Evolutionary conservation across 1,284 basidiomycete genomes (phyloP).

Genomic region (Taiwanofungus camphoratus): DNA sequence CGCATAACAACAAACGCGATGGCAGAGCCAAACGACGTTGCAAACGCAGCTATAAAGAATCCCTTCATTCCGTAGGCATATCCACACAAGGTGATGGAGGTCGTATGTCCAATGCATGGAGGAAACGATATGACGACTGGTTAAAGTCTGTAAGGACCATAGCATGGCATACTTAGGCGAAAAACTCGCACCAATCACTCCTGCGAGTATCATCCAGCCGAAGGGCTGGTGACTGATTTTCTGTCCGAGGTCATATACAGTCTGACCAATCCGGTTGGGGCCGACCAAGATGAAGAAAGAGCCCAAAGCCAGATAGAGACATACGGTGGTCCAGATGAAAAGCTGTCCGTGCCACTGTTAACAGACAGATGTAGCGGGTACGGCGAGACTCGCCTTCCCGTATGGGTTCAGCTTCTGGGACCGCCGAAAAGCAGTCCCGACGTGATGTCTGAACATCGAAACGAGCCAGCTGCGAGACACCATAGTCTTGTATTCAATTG

Average conservation of each 20-base stretch:
- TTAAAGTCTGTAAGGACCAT: neutral
- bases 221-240: slow-evolving; percentile 50
- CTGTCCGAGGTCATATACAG: slow-evolving; percentile 63
- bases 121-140: slow-evolving; percentile 69
- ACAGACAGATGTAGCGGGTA: neutral
- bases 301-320: slow-evolving; percentile 41
- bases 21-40: slow-evolving; percentile 62
- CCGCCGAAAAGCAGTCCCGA: slow-evolving; percentile 27
- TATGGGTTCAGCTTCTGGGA: slow-evolving; percentile 42
- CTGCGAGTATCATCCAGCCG: slow-evolving; percentile 57
- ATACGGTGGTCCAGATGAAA: slow-evolving; percentile 37
- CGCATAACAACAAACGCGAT: slow-evolving; percentile 61
- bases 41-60: slow-evolving; percentile 57
- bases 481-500: neutral
- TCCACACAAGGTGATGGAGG: slow-evolving; percentile 60
- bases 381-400: slow-evolving; percentile 39
- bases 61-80: slow-evolving; percentile 80
- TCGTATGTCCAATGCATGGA: slow-evolving; percentile 74
- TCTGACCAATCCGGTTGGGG: slow-evolving; percentile 62
- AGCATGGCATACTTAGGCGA: slow-evolving; percentile 1
- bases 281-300: slow-evolving; percentile 48
- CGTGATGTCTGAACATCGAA: slow-evolving; percentile 27
- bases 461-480: slow-evolving; percentile 5
- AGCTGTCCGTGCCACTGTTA: slow-evolving; percentile 19
- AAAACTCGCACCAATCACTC: slow-evolving; percentile 42